Evolutionary conservation across 2,329 filamentous ascomycete species (phyloP).

Genomic region (Aureobasidium sp.): DNA sequence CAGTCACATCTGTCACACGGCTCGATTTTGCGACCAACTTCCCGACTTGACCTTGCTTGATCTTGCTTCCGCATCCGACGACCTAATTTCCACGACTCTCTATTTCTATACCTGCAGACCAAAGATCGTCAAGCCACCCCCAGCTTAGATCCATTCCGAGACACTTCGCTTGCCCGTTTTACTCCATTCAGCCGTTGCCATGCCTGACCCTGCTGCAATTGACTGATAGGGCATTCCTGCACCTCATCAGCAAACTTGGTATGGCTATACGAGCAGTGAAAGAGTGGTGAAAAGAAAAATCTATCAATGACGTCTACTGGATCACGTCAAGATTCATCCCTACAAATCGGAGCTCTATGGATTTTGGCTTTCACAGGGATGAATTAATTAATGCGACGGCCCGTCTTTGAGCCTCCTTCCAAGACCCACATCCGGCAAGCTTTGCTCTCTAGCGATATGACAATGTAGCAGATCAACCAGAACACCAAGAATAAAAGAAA

Average conservation of each 20-base stretch:
- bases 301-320: neutral
- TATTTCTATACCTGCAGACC: neutral
- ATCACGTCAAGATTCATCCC: neutral
- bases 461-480: neutral
- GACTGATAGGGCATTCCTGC: neutral
- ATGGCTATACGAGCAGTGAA: too few species aligned
- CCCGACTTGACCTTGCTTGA: neutral
- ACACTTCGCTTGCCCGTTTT: constrained; percentile 1
- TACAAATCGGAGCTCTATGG: neutral
- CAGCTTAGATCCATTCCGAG: neutral
- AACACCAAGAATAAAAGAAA: neutral
- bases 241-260: neutral
- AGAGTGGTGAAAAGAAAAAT: neutral
- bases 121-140: constrained; percentile 4
- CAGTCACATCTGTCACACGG: neutral
- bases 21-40: neutral
- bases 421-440: neutral
- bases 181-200: neutral
- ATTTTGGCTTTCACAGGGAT: neutral
- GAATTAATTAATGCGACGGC: constrained; percentile 3
- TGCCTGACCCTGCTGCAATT: neutral
- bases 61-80: neutral
- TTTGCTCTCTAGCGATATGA: neutral
- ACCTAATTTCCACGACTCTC: constrained; percentile 5
- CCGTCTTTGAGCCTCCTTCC: neutral